phyloP scores from a whole-genome alignment of 305 asterid genomes.

The Solanum hybrid region DNA sequence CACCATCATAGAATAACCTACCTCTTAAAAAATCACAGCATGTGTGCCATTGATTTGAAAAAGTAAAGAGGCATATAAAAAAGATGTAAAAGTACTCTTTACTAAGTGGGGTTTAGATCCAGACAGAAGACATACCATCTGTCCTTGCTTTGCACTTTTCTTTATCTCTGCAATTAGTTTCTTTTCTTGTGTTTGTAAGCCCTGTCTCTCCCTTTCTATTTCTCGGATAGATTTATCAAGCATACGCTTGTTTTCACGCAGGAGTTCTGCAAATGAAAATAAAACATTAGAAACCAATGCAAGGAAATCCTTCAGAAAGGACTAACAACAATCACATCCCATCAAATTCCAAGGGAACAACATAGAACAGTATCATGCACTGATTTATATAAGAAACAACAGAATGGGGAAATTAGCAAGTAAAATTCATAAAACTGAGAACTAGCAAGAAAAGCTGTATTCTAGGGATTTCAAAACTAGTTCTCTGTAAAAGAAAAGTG shows the following conservation, averaged over 20 bases:
- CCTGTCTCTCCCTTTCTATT: constrained; percentile 96
- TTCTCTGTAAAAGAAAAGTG: background rate
- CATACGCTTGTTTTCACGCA: constrained; percentile 98
- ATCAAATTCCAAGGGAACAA: background rate
- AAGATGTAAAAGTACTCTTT: background rate
- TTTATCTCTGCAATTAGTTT: constrained; percentile 89
- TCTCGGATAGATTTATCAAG: constrained; percentile 95
- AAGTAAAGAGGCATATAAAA: background rate
- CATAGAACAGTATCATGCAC: background rate
- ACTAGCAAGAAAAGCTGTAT: background rate
- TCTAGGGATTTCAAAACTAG: background rate
- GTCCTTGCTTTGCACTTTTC: constrained; percentile 98
- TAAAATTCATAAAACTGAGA: background rate
- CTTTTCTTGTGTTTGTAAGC: constrained; percentile 88
- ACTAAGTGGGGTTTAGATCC: background rate
- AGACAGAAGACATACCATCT: constrained; percentile 54
- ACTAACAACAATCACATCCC: background rate
- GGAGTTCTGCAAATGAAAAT: constrained; percentile 49
- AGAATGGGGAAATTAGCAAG: background rate
- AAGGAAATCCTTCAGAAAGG: background rate
- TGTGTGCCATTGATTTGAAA: background rate
- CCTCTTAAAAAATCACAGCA: background rate
- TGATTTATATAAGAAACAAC: background rate
- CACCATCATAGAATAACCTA: background rate
- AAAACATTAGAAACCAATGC: background rate